These are phyloP conservation scores for Penicillium subrubescens DNA, from an alignment of 495 filamentous ascomycete species.

Conservation along the genomic window DNA sequence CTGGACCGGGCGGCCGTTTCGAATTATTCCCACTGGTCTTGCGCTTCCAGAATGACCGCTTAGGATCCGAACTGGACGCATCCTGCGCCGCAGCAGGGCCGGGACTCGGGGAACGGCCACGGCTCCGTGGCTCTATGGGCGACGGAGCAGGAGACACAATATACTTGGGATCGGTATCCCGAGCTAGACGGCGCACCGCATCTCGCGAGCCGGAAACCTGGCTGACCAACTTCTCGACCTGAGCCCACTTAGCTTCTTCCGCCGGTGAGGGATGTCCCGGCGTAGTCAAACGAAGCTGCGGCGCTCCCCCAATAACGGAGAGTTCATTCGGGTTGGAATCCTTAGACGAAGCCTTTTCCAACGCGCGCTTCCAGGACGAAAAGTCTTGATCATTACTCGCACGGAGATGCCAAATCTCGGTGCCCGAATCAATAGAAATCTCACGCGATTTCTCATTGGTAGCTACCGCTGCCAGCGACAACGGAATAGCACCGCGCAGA, in stretches of 20 bases:
- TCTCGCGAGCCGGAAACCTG: conserved; percentile 85
- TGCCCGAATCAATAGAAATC: conserved; percentile 95
- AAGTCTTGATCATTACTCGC: conserved; percentile 83
- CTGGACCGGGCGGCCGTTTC: conserved; percentile 28
- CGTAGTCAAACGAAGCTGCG: conserved; percentile 34
- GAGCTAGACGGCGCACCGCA: conserved; percentile 79
- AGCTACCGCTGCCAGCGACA: conserved; percentile 86
- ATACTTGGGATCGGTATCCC: conserved; percentile 74
- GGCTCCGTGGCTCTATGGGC: conserved; percentile 25
- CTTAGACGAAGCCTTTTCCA: conserved; percentile 71
- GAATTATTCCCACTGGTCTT: conserved; percentile 60
- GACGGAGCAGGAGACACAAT: conserved; percentile 28
- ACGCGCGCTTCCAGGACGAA: conserved; percentile 77
- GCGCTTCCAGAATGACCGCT: conserved; percentile 83
- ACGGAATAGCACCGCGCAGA: conserved; percentile 86
- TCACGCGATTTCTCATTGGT: conserved; percentile 84
- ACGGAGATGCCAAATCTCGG: conserved; percentile 95
- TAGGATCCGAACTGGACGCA: conserved; percentile 38
- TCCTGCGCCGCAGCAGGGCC: conserved; percentile 36
- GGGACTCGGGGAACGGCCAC: conserved; percentile 46
- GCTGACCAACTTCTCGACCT: conserved; percentile 79
- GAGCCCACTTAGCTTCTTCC: conserved; percentile 83
- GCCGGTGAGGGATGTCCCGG: conserved; percentile 35
- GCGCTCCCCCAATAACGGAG: conserved; percentile 18
- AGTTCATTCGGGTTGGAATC: conserved; percentile 26